Evolutionary conservation across 73 alveolate genomes (phyloP).

Genomic region (Paraurostyla sp.): DNA sequence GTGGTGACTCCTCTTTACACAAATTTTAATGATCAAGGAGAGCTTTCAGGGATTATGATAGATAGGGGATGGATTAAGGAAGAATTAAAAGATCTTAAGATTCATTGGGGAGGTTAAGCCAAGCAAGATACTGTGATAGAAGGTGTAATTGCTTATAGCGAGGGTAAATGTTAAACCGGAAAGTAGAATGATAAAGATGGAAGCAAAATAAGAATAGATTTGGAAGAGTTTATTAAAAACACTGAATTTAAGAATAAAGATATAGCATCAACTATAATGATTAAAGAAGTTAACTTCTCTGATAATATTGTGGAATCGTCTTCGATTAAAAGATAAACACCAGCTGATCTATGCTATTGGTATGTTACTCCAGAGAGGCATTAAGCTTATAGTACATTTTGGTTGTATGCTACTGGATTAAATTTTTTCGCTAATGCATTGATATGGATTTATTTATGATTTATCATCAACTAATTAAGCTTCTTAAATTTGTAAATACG

Average conservation of each 20-base stretch:
- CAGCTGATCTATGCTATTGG: slow-evolving; percentile 63
- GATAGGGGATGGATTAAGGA: slow-evolving; percentile 56
- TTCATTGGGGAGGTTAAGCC: slow-evolving; percentile 14
- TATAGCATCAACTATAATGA: slow-evolving; percentile 10
- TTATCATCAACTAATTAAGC: no score
- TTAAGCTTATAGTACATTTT: slow-evolving; percentile 61
- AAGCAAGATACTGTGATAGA: background rate
- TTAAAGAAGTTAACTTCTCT: slow-evolving; percentile 32
- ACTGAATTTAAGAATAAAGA: slow-evolving; percentile 44
- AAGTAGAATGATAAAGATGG: slow-evolving; percentile 7
- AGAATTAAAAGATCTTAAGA: slow-evolving; percentile 23
- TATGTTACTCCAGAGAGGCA: slow-evolving; percentile 65
- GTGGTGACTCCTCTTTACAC: slow-evolving; percentile 45
- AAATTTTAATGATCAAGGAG: slow-evolving; percentile 19
- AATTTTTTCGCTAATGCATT: slow-evolving; percentile 43
- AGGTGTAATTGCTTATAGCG: slow-evolving; percentile 22
- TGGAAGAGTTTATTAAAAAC: slow-evolving; percentile 33
- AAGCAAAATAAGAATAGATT: slow-evolving; percentile 39
- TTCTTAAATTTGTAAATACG: no score
- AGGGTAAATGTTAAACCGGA: slow-evolving; percentile 55
- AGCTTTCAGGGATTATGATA: slow-evolving; percentile 25
- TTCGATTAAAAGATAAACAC: slow-evolving; percentile 23
- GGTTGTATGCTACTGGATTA: slow-evolving; percentile 56
- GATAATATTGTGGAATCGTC: background rate
- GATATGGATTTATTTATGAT: slow-evolving; percentile 54